Conservation (phyloP, 2,329 filamentous ascomycete genomes). For the Fusarium albosuccineum region DNA sequence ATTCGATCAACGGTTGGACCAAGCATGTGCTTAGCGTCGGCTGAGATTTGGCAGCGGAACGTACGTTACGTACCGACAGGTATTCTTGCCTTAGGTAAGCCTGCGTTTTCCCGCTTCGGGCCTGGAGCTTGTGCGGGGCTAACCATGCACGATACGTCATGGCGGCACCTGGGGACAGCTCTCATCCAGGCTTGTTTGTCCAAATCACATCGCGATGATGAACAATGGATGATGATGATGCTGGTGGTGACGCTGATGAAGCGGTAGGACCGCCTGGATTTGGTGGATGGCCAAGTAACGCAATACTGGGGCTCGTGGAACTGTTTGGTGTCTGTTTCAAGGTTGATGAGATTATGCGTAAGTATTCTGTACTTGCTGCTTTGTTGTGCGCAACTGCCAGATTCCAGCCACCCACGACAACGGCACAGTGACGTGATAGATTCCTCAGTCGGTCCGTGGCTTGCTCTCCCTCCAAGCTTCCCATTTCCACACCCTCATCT, state of each 20-base stretch:
- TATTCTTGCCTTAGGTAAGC: conserved; percentile 21
- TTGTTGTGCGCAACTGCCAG: conserved; percentile 20
- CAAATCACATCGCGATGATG: conserved; percentile 40
- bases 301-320: conserved; percentile 25
- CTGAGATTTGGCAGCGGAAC: conserved; percentile 24
- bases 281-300: conserved; percentile 12
- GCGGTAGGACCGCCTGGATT: conserved; percentile 9
- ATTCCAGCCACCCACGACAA: conserved; percentile 41
- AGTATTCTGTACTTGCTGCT: conserved; percentile 32
- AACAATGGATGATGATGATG: conserved; percentile 41
- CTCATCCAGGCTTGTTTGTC: conserved; percentile 34
- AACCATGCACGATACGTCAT: conserved; percentile 42
- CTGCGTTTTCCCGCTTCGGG: conserved; percentile 32
- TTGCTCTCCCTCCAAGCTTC: conserved; percentile 24
- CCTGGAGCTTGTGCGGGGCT: conserved; percentile 42
- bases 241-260: conserved; percentile 37
- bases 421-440: conserved; percentile 48
- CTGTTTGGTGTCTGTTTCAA: conserved; percentile 8
- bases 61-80: conserved; percentile 14
- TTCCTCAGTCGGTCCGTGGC: conserved; percentile 32
- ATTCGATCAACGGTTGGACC: conserved; percentile 13
- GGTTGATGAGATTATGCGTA: conserved; percentile 28
- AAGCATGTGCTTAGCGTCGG: conserved; percentile 29
- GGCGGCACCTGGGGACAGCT: conserved; percentile 32
- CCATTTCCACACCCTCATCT: conserved; percentile 24